phyloP scores from a whole-genome alignment of 2,329 filamentous ascomycete species.

The Monosporascus sp. region DNA sequence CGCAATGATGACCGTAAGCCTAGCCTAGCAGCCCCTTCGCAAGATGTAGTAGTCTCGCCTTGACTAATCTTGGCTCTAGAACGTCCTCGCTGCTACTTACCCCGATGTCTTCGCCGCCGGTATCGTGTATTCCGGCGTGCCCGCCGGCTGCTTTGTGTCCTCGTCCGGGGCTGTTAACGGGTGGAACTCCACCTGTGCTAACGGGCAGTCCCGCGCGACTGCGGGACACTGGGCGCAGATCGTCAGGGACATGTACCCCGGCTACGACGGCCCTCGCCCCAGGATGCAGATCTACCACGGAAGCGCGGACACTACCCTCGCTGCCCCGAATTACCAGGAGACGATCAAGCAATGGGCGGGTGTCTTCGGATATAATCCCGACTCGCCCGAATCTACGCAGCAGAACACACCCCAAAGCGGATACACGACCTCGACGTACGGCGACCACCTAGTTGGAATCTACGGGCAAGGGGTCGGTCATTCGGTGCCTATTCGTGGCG shows the following conservation, averaged over 20 bases:
- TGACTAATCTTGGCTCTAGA: constrained; percentile 10
- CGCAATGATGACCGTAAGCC: constrained; percentile 42
- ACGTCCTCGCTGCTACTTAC: constrained; percentile 41
- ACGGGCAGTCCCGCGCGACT: constrained; percentile 36
- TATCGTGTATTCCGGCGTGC: constrained; percentile 37
- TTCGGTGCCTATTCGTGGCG: constrained; percentile 7
- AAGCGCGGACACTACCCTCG: constrained; percentile 16
- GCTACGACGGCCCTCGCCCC: constrained; percentile 24
- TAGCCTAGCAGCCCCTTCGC: too few species aligned
- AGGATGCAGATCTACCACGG: constrained; percentile 29
- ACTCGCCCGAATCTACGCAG: background rate
- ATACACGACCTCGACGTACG: constrained; percentile 8
- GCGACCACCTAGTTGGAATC: constrained; percentile 7
- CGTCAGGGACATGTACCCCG: constrained; percentile 33
- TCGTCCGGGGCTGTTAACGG: constrained; percentile 32
- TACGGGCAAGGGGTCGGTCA: constrained; percentile 7
- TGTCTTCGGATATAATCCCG: constrained; percentile 25
- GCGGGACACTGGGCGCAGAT: constrained; percentile 43
- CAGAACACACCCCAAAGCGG: constrained; percentile 4
- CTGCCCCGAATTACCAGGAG: constrained; percentile 14
- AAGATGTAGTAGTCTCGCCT: too few species aligned
- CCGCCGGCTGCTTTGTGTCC: constrained; percentile 39
- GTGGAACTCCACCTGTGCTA: constrained; percentile 48
- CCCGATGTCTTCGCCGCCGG: constrained; percentile 42
- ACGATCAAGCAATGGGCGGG: constrained; percentile 27